These are phyloP conservation scores for Strobilomyces confusus DNA, from an alignment of 768 basidiomycete genomes.

Conservation along the genomic window DNA sequence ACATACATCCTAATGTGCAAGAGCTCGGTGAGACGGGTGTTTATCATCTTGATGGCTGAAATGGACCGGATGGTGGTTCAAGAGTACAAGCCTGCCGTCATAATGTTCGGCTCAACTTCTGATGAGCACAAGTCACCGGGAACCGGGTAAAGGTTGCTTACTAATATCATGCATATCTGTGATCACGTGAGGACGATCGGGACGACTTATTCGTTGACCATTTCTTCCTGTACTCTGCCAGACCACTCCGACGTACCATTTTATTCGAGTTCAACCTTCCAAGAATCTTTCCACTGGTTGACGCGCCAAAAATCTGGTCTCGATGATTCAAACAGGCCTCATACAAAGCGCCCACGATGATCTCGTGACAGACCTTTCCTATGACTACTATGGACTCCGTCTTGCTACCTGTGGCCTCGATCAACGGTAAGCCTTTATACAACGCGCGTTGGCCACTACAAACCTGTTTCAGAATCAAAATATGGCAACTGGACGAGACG, in stretches of 20 bases:
- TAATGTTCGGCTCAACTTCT: too few relatives aligned
- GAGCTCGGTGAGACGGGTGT: slow-evolving; percentile 59
- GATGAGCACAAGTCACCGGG: too few relatives aligned
- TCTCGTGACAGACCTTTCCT: slow-evolving; percentile 80
- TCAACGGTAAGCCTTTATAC: slow-evolving; percentile 53
- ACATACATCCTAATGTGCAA: slow-evolving; percentile 65
- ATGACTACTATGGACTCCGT: slow-evolving; percentile 85
- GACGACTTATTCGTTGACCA: neutral
- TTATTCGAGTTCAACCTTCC: neutral
- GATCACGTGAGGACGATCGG: too few relatives aligned
- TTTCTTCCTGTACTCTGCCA: neutral
- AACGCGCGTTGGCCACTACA: slow-evolving; percentile 8
- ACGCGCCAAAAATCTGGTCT: neutral
- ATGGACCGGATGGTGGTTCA: too few relatives aligned
- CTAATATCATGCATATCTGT: too few relatives aligned
- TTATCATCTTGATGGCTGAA: slow-evolving; percentile 33
- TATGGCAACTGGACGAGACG: slow-evolving; percentile 75
- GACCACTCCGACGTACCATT: neutral
- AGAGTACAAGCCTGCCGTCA: too few relatives aligned
- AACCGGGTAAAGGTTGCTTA: too few relatives aligned
- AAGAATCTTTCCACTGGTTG: neutral
- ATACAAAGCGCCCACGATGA: slow-evolving; percentile 77
- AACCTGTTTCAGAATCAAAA: slow-evolving; percentile 55
- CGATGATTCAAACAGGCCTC: slow-evolving; percentile 76
- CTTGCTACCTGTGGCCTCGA: slow-evolving; percentile 81